Evolutionary conservation across 345 rosid species (phyloP).

Genomic region (Atalantia buxifolia): DNA sequence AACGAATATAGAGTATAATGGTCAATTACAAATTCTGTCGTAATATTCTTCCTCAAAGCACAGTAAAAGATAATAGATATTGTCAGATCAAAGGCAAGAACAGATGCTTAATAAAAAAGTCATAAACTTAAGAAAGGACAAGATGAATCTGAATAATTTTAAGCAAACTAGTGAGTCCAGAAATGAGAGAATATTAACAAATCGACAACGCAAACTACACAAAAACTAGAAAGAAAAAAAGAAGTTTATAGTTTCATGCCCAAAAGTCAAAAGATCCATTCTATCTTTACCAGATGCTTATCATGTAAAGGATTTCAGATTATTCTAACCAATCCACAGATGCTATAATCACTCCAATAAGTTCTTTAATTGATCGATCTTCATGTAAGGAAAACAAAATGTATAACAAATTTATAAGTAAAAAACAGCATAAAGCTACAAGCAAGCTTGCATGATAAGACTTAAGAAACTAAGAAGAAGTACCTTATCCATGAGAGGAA

Average conservation of each 20-base stretch:
- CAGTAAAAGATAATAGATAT: conserved; percentile 12
- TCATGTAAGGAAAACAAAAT: background rate
- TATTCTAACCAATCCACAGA: conserved; percentile 23
- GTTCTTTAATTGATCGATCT: conserved; percentile 5
- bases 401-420: background rate
- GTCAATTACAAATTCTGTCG: conserved; percentile 5
- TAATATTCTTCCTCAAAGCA: conserved; percentile 13
- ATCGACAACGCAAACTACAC: background rate
- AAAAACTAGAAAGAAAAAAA: conserved; percentile 2
- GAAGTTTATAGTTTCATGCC: conserved; percentile 12
- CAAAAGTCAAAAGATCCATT: conserved; percentile 33
- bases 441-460: background rate
- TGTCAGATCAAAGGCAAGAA: conserved; percentile 6
- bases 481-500: conserved; percentile 99
- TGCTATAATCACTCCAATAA: background rate
- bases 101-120: conserved; percentile 18
- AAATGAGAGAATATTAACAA: background rate
- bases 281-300: conserved; percentile 37
- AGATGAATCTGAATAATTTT: conserved; percentile 13
- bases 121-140: conserved; percentile 1
- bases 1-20: conserved; percentile 3
- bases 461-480: conserved; percentile 1
- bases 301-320: conserved; percentile 18
- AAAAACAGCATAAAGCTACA: conserved; percentile 7
- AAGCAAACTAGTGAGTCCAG: background rate